Base-by-base conservation (phyloP, 371 early-diverging fungal genomes). In the Smittium culicis region DNA sequence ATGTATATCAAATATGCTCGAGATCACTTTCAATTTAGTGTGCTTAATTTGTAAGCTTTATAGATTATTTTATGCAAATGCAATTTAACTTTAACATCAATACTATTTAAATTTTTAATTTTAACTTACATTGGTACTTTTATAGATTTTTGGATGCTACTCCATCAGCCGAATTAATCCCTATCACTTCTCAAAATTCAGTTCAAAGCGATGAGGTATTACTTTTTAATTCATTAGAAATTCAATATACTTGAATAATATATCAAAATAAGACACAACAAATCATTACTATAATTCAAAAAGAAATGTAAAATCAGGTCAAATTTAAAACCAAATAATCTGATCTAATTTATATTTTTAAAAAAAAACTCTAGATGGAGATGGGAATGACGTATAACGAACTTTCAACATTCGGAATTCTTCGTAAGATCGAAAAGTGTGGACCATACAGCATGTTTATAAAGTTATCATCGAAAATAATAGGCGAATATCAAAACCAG, bases 331-430 rank as follows among this genome's bases (percentile, higher is more conserved):
- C n/a, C n/a, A n/a, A n/a, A n/a, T n/a, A n/a, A n/a, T n/a, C n/a
- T n/a, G n/a, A n/a, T n/a, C n/a, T n/a, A n/a, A n/a, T n/a, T n/a
- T n/a, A n/a, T n/a, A n/a, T n/a, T n/a, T n/a, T n/a, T n/a, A n/a
- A n/a, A n/a, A n/a, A n/a, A n/a, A n/a, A n/a, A n/a, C 5, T 28
- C 3, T 62, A 62, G 66, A 85, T 77, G 17, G 98, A 97, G 69
- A 97, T 98, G 98, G 95, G 94, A 5, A 93, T 98, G 94, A 86
- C 92, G 8, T 98, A 97, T 74, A 85, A 85, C 24, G 97, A 97
- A 67, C 80, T 98, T 0, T 89, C 93, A 1, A 81, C 82, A 25
- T 97, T 89, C 80, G 98, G 97, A 31, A 82, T 89, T 24, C 79
- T 97, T 64, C 88, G 98, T 24, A 94, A 94, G 69, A 83, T 95